Evolutionary conservation across 148 eudicot genomes (phyloP), one percentile per base, ranked within the genome.

Genomic region (Selenicereus undatus): DNA sequence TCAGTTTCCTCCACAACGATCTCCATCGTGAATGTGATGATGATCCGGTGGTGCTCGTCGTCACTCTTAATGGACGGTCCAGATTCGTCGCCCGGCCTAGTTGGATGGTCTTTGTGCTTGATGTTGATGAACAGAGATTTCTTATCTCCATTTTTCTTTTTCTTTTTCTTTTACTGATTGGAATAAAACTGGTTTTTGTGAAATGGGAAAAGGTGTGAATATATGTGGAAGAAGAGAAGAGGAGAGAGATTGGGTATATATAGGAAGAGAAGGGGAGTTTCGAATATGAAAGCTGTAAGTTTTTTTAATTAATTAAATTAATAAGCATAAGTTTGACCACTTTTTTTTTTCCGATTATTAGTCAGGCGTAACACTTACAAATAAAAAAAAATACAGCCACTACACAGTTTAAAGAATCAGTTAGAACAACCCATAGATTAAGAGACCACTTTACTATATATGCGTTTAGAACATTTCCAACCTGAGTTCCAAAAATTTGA

Each of bases 1-100:
- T 62, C 4, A 89, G 27, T 74, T 73, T 85, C 56, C 52, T 81
- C 89, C 91, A 87, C 5, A 89, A 27, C 29, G 83, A 72, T 68
- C 85, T 81, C 91, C 88, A 87, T 21, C 71, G 26, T 32, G 81
- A 36, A 2, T 2, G 4, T 4, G 39, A 36, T 36, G 39, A 36
- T 2, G 39, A 81, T 75, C 39, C 18, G 48, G 26, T 18, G 45
- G 21, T 72, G 26, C n/a, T n/a, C n/a, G 39, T 36, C 4, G 58
- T 21, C 14, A 75, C 45, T 5, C 30, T 72, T 2, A 64, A 78
- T 77, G 81, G 72, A 71, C 79, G 83, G 81, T 78, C 78, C 11
- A 39, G 75, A 78, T 74, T 81, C 4, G 5, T 60, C 11, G 86
- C 10, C 3, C 74, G 82, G 3, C 89, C 87, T 10, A 85, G 78